Evolutionary conservation across 2,329 filamentous ascomycete species (phyloP), one percentile per base, ranked within the genome.

Genomic region (Arachnopeziza araneosa): DNA sequence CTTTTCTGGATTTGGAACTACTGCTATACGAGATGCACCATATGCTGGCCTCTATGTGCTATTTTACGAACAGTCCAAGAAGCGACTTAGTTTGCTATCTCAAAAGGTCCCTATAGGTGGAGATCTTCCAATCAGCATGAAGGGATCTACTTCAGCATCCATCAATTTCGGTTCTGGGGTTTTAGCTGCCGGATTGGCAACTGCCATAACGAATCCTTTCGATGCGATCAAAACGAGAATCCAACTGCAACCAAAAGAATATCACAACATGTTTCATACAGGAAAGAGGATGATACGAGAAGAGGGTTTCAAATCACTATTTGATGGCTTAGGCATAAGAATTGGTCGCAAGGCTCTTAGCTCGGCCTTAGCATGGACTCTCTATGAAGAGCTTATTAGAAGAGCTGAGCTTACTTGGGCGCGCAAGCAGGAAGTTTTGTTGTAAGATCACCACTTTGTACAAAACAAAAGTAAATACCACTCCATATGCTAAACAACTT

Each of bases 161-260:
- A 89, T 97, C 68, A 96, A 99, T 74, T 97, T 97, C 70, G 78
- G 83, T 17, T 93, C 91, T 0, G 93, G 90, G 14, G 85, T 91
- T 2, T 71, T 93, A 3, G 92, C 93, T 2, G 93, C 91, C 0
- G 88, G 87, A 1, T 77, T 90, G 30, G 96, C 92, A 58, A 97
- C 93, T 0, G 87, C 88, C 3, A 81, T 98, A 48, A 97, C 95
- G 9, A 99, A 99, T 73, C 95, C 95, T 0, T 98, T 98, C 70
- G 95, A 99, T 75, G 92, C 92, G 0, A 87, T 98, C 74, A 99
- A 99, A 78, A 99, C 95, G 23, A 80, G 95, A 55, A 86, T 99
- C 67, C 95, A 99, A 76, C 80, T 99, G 36, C 90, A 96, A 78
- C 95, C 95, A 2, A 80, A 79, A 7, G 82, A 84, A 60, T 99